A percentile compares a stretch with the other conserved stretches of the same genome.
These are phyloP conservation scores for Solanum gracilifrons DNA, from an alignment of 257 asterid species.

Conservation along the genomic window DNA sequence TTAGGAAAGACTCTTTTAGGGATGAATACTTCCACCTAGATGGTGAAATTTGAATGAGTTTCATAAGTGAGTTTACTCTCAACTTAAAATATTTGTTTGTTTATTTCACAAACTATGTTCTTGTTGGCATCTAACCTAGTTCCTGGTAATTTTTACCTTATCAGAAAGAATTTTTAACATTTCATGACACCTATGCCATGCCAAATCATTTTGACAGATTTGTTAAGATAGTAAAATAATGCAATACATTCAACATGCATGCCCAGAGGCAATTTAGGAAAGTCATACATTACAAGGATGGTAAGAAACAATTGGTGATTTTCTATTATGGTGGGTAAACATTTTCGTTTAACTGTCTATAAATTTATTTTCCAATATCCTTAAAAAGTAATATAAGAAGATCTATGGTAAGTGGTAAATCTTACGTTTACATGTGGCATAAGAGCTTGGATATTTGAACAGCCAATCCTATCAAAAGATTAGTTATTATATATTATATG, in stretches of 20 bases:
- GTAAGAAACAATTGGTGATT: background rate
- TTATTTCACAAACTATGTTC: background rate
- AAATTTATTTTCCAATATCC: background rate
- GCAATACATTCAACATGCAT: background rate
- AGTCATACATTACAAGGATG: background rate
- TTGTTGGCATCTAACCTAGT: background rate
- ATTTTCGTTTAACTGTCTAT: background rate
- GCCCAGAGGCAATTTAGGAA: background rate
- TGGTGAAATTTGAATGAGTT: background rate
- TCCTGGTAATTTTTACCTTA: background rate
- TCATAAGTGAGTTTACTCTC: background rate
- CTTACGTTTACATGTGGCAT: background rate
- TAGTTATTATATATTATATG: too few species aligned
- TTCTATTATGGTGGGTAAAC: background rate
- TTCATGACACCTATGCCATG: background rate
- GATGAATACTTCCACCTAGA: background rate
- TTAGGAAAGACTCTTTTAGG: background rate
- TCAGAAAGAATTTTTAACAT: background rate
- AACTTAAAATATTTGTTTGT: background rate
- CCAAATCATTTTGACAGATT: background rate
- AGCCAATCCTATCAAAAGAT: background rate
- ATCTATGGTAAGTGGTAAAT: background rate
- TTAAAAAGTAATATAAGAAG: background rate
- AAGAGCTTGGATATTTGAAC: background rate
- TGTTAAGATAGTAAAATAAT: background rate